A percentile compares a stretch with the other conserved stretches of the same genome.
Evolutionary conservation across 192 early-diverging fungal species (phyloP).

Genomic region (Kickxella alabastrina): DNA sequence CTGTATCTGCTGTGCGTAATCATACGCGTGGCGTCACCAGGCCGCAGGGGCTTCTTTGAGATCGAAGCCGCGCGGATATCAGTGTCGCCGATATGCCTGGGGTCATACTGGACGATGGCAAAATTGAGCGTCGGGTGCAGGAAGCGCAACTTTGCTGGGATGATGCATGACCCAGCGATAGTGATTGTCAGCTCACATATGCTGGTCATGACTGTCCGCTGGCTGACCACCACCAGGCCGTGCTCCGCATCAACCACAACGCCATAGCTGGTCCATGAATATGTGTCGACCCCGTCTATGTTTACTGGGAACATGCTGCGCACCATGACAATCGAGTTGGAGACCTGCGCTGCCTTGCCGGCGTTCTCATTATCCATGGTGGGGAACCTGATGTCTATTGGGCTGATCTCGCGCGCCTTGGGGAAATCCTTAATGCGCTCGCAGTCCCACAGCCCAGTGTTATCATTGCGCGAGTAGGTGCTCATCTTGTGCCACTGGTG

Average conservation of each 20-base stretch:
- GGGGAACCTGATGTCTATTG: conserved; percentile 20
- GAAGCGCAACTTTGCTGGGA: conserved; percentile 78
- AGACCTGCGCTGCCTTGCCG: conserved; percentile 16
- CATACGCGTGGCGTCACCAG: conserved; percentile 61
- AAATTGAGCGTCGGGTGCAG: conserved; percentile 88
- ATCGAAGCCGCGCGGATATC: conserved; percentile 63
- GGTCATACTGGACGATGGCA: conserved; percentile 79
- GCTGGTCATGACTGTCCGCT: conserved; percentile 74
- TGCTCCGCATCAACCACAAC: conserved; percentile 71
- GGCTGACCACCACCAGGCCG: conserved; percentile 78
- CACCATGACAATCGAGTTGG: conserved; percentile 32
- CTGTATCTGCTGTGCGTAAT: conserved; percentile 56
- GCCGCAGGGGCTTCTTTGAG: conserved; percentile 54
- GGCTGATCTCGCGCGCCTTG: conserved; percentile 6
- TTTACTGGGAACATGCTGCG: conserved; percentile 12
- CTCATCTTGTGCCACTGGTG: conserved; percentile 35
- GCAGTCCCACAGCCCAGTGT: conserved; percentile 43
- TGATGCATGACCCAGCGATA: conserved; percentile 82
- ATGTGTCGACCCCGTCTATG: conserved; percentile 16
- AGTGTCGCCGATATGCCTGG: conserved; percentile 66
- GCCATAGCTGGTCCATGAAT: conserved; percentile 53
- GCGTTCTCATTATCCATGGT: conserved; percentile 21
- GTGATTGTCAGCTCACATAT: conserved; percentile 79
- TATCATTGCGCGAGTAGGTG: conserved; percentile 38
- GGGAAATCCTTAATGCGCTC: conserved; percentile 10